Evolutionary conservation across 306 rosid species (phyloP).

Genomic region (Medicago ruthenica): DNA sequence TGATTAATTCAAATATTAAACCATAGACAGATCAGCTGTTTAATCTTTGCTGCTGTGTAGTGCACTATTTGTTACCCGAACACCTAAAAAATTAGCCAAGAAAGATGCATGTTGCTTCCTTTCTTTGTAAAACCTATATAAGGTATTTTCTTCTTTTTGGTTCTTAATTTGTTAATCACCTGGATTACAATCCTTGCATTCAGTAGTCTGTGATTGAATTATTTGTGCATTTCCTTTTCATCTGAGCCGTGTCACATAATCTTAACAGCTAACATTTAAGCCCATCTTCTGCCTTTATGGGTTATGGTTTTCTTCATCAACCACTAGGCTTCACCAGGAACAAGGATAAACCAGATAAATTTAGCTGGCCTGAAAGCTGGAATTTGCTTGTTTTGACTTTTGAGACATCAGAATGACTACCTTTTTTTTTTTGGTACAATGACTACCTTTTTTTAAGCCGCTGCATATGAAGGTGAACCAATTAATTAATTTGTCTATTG

Average conservation of each 20-base stretch:
- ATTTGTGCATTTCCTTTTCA: constrained; percentile 46
- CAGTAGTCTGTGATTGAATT: constrained; percentile 33
- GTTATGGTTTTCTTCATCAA: no score
- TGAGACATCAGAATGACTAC: no score
- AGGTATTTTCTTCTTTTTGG: background rate
- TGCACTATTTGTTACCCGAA: no score
- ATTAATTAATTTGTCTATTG: no score
- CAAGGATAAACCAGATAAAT: background rate
- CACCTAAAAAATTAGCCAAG: no score
- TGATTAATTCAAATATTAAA: no score
- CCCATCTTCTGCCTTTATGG: no score
- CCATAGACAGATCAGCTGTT: no score
- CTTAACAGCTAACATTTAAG: constrained; percentile 6
- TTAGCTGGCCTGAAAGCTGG: constrained; percentile 40
- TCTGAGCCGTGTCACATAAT: constrained; percentile 46
- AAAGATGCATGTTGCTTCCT: constrained; percentile 10
- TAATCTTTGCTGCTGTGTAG: no score
- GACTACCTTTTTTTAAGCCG: background rate
- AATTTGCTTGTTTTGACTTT: constrained; percentile 37
- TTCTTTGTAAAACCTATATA: constrained; percentile 12
- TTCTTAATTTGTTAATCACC: constrained; percentile 6
- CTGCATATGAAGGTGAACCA: constrained; percentile 27
- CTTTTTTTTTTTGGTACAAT: no score
- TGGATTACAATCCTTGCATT: constrained; percentile 12
- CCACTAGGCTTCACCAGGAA: no score